Conservation (phyloP, 2,329 filamentous ascomycete genomes). For the Alternaria sp. region DNA sequence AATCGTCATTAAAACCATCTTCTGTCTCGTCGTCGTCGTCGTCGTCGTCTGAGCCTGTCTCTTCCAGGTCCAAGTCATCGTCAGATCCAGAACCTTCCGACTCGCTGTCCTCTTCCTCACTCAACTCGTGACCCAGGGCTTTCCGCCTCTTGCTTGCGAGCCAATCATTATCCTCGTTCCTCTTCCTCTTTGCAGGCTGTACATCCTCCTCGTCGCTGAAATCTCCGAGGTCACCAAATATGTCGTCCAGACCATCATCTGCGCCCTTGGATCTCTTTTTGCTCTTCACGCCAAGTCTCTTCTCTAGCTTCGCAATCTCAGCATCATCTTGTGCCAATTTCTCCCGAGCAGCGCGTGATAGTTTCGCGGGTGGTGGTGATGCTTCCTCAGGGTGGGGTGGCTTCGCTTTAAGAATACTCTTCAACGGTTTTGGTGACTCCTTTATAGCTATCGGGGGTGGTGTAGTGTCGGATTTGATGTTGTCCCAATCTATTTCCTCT, state of each 20-base stretch:
- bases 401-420: conserved; percentile 42
- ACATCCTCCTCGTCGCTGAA: conserved; percentile 58
- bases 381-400: conserved; percentile 15
- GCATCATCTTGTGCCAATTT: conserved; percentile 79
- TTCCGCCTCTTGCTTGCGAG: conserved; percentile 66
- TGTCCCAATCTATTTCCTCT: conserved; percentile 41
- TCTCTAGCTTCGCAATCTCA: conserved; percentile 87
- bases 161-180: conserved; percentile 68
- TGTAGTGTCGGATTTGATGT: conserved; percentile 46
- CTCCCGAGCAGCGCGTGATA: conserved; percentile 62
- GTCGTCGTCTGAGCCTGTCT: conserved; percentile 30
- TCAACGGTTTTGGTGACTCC: conserved; percentile 40
- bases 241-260: conserved; percentile 82
- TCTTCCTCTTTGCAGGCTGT: conserved; percentile 63
- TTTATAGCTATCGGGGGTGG: conserved; percentile 31
- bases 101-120: conserved; percentile 41
- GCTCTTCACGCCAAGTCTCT: conserved; percentile 81
- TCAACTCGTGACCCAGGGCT: conserved; percentile 46
- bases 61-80: conserved; percentile 43
- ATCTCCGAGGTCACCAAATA: conserved; percentile 72
- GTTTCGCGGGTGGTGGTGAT: conserved; percentile 32
- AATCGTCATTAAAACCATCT: conserved; percentile 47
- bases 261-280: conserved; percentile 75
- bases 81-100: conserved; percentile 32
- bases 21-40: conserved; percentile 30